Evolutionary conservation across 2,329 filamentous ascomycete genomes (phyloP).

Genomic region (Byssoonygena ceratinophila): DNA sequence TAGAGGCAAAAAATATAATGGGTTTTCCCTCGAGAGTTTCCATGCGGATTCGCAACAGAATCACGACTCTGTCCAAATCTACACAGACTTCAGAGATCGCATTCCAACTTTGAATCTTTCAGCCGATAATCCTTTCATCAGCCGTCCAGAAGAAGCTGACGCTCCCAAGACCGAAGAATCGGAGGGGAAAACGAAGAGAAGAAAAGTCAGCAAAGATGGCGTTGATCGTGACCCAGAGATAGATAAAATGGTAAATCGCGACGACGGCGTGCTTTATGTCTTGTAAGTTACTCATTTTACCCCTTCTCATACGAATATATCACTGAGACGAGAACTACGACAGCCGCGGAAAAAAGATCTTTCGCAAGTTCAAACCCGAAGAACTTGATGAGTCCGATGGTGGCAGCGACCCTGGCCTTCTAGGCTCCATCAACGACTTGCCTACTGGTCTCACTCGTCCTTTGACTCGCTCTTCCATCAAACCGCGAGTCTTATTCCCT

Average conservation of each 20-base stretch:
- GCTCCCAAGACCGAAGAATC: slow-evolving; percentile 19
- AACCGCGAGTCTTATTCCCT: slow-evolving; percentile 51
- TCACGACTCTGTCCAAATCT: slow-evolving; percentile 44
- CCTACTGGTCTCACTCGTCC: slow-evolving; percentile 33
- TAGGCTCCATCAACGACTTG: slow-evolving; percentile 27
- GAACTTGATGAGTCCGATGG: slow-evolving; percentile 33
- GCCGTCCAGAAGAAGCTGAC: slow-evolving; percentile 27
- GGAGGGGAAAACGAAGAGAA: slow-evolving; percentile 28
- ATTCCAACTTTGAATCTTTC: slow-evolving; percentile 44
- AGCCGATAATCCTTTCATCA: slow-evolving; percentile 48
- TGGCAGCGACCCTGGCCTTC: slow-evolving; percentile 32
- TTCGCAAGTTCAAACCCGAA: slow-evolving; percentile 44
- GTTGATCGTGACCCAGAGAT: slow-evolving; percentile 33
- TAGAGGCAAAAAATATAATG: slow-evolving; percentile 37
- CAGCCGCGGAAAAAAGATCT: slow-evolving; percentile 53
- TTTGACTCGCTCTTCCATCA: slow-evolving; percentile 48
- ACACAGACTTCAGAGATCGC: slow-evolving; percentile 53
- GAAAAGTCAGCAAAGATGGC: slow-evolving; percentile 24
- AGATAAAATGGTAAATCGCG: slow-evolving; percentile 41
- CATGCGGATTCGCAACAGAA: slow-evolving; percentile 25
- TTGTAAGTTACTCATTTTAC: slow-evolving; percentile 44
- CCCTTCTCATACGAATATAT: neutral
- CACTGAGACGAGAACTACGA: slow-evolving; percentile 21
- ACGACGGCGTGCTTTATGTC: slow-evolving; percentile 50
- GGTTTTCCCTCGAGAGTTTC: slow-evolving; percentile 39